These are phyloP conservation scores for Pichia cactophila DNA, from an alignment of 1,139 yeast genomes.

Conservation along the genomic window DNA sequence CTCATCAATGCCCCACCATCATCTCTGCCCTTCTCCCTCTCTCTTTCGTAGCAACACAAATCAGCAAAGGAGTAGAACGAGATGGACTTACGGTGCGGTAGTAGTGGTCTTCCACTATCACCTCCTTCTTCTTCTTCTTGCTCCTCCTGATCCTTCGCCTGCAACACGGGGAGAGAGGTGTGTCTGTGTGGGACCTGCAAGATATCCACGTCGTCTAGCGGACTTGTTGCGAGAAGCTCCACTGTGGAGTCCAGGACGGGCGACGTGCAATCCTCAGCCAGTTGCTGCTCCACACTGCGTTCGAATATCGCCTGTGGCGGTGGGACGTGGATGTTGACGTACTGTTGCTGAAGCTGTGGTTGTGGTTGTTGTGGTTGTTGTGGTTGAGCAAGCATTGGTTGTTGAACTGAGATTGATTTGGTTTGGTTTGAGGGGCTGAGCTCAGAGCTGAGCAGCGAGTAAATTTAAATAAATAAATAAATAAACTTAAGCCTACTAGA, in stretches of 20 bases:
- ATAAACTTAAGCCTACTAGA: no score
- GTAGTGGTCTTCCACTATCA: slow-evolving; percentile 4
- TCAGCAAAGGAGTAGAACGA: slow-evolving; percentile 28
- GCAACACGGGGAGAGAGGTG: not conserved
- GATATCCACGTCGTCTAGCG: slow-evolving; percentile 22
- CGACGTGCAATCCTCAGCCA: slow-evolving; percentile 26
- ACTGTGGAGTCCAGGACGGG: slow-evolving; percentile 29
- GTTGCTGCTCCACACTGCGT: not conserved
- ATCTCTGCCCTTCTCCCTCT: not conserved
- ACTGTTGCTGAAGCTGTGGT: no score
- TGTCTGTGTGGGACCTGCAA: slow-evolving; percentile 24
- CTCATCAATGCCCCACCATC: not conserved
- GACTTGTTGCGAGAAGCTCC: slow-evolving; percentile 20
- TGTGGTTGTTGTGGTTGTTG: no score
- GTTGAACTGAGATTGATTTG: no score
- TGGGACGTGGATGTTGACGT: not conserved
- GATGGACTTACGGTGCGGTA: slow-evolving; percentile 7
- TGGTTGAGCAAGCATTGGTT: no score
- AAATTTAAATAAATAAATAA: no score
- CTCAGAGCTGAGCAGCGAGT: no score
- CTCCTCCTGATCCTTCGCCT: not conserved
- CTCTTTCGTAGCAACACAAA: slow-evolving; percentile 23
- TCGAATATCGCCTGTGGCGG: not conserved
- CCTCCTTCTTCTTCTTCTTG: not conserved
- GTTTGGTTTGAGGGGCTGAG: no score